Evolutionary conservation across 176 grass and related monocot species (phyloP).

Genomic region (Musa itinerans): DNA sequence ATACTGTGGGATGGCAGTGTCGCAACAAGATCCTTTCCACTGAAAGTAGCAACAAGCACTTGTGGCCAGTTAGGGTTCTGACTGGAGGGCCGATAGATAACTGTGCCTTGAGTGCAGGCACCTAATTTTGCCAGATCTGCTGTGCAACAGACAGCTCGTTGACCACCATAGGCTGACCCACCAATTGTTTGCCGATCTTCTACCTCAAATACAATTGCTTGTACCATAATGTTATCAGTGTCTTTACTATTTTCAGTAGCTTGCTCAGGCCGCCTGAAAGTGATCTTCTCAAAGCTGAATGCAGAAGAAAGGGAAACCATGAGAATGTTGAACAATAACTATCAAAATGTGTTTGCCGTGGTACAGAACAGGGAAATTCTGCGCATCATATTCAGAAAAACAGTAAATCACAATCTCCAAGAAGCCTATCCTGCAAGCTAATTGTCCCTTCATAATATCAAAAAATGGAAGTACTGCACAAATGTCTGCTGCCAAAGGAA

Average conservation of each 20-base stretch:
- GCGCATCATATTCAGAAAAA: background rate
- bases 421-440: background rate
- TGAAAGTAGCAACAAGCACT: conserved; percentile 62
- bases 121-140: conserved; percentile 90
- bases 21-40: conserved; percentile 63
- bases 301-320: background rate
- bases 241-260: conserved; percentile 39
- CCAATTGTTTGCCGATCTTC: conserved; percentile 88
- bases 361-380: background rate
- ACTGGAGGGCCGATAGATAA: conserved; percentile 65
- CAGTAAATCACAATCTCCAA: background rate
- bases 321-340: conserved; percentile 1
- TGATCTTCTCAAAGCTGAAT: conserved; percentile 85
- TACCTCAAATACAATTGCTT: conserved; percentile 87
- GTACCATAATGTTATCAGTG: conserved; percentile 56
- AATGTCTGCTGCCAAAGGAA: too few relatives aligned
- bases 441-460: background rate
- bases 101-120: conserved; percentile 66
- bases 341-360: background rate
- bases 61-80: conserved; percentile 76
- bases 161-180: conserved; percentile 93
- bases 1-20: conserved; percentile 57
- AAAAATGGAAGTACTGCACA: too few relatives aligned
- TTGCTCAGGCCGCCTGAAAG: conserved; percentile 56
- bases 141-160: conserved; percentile 90